phyloP scores from a whole-genome alignment of 768 basidiomycete genomes.

The Leccinum uliginosum region DNA sequence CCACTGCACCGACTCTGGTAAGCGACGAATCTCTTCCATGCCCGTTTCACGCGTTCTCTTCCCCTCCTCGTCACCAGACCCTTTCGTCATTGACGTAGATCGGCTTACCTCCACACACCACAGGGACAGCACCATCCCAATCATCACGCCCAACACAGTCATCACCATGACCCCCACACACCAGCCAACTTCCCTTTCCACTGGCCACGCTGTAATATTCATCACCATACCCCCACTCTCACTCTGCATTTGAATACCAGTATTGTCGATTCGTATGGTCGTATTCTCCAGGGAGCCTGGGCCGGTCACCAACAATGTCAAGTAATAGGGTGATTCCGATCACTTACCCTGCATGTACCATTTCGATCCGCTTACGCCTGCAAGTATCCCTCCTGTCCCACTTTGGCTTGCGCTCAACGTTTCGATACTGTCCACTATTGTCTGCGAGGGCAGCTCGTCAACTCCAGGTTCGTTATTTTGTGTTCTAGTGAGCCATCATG shows the following conservation, averaged over 20 bases:
- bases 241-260: neutral
- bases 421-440: neutral
- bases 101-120: constrained; percentile 65
- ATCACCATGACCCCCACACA: constrained; percentile 71
- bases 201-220: constrained; percentile 4
- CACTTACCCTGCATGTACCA: constrained; percentile 14
- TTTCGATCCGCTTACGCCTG: neutral
- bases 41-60: neutral
- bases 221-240: constrained; percentile 8
- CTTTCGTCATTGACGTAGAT: neutral
- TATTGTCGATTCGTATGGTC: neutral
- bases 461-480: constrained; percentile 1
- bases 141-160: neutral
- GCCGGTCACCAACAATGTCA: constrained; percentile 5
- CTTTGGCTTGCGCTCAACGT: neutral
- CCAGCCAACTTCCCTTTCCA: constrained; percentile 31
- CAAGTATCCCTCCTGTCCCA: neutral
- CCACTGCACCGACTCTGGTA: neutral
- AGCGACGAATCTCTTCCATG: neutral
- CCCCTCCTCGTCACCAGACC: constrained; percentile 3
- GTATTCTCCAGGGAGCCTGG: neutral
- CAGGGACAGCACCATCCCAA: constrained; percentile 54
- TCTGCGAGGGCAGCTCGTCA: neutral
- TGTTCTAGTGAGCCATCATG: neutral
- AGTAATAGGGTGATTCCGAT: neutral